Conservation (phyloP, 768 basidiomycete species). For the Lentinus tigrinus region DNA sequence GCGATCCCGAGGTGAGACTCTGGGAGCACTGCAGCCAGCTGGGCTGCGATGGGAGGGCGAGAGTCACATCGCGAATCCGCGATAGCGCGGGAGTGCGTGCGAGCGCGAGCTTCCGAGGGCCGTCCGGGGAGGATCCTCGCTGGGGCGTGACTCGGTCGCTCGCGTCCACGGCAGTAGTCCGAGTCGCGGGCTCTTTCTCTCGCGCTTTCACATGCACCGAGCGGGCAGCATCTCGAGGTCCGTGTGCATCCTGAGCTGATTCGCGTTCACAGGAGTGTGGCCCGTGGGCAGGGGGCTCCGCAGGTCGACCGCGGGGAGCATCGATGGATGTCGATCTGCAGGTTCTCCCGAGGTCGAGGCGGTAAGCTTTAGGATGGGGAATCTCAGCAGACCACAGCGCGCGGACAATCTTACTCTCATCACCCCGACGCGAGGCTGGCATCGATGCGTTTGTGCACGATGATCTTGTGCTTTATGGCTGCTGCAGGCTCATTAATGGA, state of each 20-base stretch:
- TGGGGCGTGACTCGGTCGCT: not conserved
- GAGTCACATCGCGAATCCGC: not conserved
- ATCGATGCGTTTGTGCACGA: slow-evolving; percentile 9
- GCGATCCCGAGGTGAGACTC: not conserved
- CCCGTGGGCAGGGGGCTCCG: too few species aligned
- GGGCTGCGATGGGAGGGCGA: not conserved
- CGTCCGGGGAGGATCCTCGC: not conserved
- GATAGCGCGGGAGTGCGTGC: not conserved
- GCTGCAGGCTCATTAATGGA: not conserved
- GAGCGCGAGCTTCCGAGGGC: not conserved
- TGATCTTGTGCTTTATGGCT: not conserved
- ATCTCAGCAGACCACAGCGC: slow-evolving; percentile 13
- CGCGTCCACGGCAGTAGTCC: too few species aligned
- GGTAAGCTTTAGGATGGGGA: slow-evolving; percentile 14
- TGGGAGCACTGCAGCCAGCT: not conserved
- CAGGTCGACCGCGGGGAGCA: slow-evolving; percentile 6
- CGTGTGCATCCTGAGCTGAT: not conserved
- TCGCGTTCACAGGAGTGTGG: too few species aligned
- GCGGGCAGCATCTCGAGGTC: not conserved
- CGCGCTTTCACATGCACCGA: not conserved
- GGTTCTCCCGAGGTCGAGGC: slow-evolving; percentile 13
- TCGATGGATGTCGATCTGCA: slow-evolving; percentile 11
- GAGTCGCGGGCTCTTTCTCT: not conserved
- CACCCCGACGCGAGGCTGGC: not conserved
- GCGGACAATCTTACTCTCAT: too few species aligned